phyloP scores from a whole-genome alignment of 371 early-diverging fungal genomes.

The Lichtheimia hyalospora region DNA sequence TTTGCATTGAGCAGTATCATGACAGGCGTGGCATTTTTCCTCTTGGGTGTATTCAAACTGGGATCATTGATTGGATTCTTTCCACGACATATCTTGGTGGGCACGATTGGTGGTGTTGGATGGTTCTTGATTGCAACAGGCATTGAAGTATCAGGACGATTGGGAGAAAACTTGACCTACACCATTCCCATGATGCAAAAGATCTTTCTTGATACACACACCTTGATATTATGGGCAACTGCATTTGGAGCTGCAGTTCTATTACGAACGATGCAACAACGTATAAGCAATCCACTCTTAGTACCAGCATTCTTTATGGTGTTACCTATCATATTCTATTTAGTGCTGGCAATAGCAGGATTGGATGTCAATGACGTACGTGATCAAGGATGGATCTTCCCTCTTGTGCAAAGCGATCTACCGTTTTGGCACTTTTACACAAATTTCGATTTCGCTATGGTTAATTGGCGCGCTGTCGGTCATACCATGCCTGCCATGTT shows the following conservation, averaged over 20 bases:
- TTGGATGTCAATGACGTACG: constrained; percentile 70
- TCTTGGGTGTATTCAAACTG: constrained; percentile 82
- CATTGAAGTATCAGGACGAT: constrained; percentile 82
- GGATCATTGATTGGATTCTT: constrained; percentile 89
- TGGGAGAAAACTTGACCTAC: constrained; percentile 54
- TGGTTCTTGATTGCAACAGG: constrained; percentile 92
- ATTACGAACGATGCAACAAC: constrained; percentile 53
- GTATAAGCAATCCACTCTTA: constrained; percentile 64
- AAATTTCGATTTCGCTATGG: constrained; percentile 69
- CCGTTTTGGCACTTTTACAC: constrained; percentile 90
- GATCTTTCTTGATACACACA: constrained; percentile 57
- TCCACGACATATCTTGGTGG: constrained; percentile 94
- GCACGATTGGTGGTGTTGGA: constrained; percentile 95
- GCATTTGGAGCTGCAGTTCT: constrained; percentile 73
- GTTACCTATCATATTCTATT: constrained; percentile 82
- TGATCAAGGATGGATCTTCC: constrained; percentile 84
- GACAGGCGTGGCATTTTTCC: constrained; percentile 86
- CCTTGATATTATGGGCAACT: constrained; percentile 77
- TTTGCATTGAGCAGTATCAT: constrained; percentile 83
- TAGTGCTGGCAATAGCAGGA: constrained; percentile 56
- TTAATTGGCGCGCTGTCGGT: constrained; percentile 78
- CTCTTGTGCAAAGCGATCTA: constrained; percentile 63
- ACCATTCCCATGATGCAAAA: constrained; percentile 54
- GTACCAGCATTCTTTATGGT: constrained; percentile 85
- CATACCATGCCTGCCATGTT: constrained; percentile 88